Percentiles rank a stretch among this genome's conserved stretches.
Conservation (phyloP, 768 basidiomycete species). For the Cubamyces sp. region DNA sequence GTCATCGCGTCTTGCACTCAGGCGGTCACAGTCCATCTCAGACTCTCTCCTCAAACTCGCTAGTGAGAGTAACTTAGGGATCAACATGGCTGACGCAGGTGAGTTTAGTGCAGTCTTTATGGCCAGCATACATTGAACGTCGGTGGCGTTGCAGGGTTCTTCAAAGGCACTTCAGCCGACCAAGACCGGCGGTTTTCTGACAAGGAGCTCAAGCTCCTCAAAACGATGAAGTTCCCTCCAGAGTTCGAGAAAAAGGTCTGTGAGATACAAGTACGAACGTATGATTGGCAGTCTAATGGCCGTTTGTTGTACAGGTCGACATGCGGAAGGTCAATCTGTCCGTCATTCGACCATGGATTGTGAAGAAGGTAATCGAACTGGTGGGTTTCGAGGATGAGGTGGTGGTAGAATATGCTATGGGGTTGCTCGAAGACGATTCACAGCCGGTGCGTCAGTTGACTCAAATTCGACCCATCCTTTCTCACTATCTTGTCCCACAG, state of each 20-base stretch:
- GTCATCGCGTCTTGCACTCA: no score
- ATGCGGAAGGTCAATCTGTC: slow-evolving; percentile 93
- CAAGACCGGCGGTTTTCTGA: slow-evolving; percentile 93
- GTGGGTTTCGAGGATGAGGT: slow-evolving; percentile 97
- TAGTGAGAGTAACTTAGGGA: background rate
- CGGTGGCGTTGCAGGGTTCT: slow-evolving; percentile 54
- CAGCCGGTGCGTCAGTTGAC: slow-evolving; percentile 63
- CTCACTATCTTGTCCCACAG: slow-evolving; percentile 45
- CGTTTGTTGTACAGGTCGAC: slow-evolving; percentile 64
- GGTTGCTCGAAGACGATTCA: slow-evolving; percentile 83
- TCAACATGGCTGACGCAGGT: slow-evolving; percentile 38
- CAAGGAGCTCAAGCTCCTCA: slow-evolving; percentile 90
- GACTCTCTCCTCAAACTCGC: no score
- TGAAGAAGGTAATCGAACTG: slow-evolving; percentile 88
- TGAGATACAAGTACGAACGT: background rate
- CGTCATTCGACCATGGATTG: slow-evolving; percentile 95
- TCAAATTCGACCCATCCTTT: background rate
- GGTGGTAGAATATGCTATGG: slow-evolving; percentile 95
- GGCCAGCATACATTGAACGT: background rate
- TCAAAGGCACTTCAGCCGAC: slow-evolving; percentile 90
- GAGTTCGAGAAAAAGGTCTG: slow-evolving; percentile 86
- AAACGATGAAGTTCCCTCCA: slow-evolving; percentile 87
- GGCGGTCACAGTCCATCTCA: no score
- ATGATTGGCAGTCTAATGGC: background rate
- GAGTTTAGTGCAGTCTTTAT: background rate